These are phyloP conservation scores for Epichloe gansuensis DNA, from an alignment of 2,329 filamentous ascomycete genomes.

Conservation along the genomic window DNA sequence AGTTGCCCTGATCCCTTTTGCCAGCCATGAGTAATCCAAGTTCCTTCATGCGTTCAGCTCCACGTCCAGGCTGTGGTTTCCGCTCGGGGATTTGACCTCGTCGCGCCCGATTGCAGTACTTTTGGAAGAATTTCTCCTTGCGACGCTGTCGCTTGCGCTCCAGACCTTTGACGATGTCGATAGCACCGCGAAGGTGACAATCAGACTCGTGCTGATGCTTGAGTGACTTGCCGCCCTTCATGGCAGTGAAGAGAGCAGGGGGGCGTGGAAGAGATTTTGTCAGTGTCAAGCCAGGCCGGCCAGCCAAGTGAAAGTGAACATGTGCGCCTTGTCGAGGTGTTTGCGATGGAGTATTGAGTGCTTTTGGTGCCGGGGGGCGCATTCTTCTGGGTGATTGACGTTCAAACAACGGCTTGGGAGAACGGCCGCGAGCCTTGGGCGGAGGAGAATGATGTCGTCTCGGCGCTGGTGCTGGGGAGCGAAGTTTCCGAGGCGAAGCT, in stretches of 20 bases:
- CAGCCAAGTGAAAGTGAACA: constrained; percentile 26
- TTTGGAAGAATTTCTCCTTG: constrained; percentile 83
- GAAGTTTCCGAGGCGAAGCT: constrained; percentile 31
- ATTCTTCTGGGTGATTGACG: constrained; percentile 57
- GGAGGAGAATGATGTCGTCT: constrained; percentile 21
- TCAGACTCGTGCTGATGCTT: constrained; percentile 26
- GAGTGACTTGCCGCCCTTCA: constrained; percentile 29
- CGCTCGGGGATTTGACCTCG: constrained; percentile 51
- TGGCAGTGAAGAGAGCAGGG: constrained; percentile 53
- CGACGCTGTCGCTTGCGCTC: constrained; percentile 89
- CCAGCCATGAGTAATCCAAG: constrained; percentile 81
- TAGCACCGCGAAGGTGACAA: constrained; percentile 73
- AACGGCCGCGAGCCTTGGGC: constrained; percentile 25
- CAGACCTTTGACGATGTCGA: constrained; percentile 93
- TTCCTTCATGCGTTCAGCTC: constrained; percentile 73
- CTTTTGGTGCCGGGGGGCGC: constrained; percentile 55
- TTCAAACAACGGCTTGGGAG: constrained; percentile 41
- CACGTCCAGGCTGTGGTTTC: constrained; percentile 67
- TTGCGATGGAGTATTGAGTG: constrained; percentile 21
- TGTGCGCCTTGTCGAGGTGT: constrained; percentile 28
- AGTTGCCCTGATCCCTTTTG: constrained; percentile 60
- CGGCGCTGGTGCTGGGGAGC: constrained; percentile 28
- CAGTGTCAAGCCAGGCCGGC: constrained; percentile 54
- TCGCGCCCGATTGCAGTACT: constrained; percentile 72
- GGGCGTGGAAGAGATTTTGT: constrained; percentile 81